phyloP scores from a whole-genome alignment of 2,329 filamentous ascomycete species.

The Ceratocystis papillata region DNA sequence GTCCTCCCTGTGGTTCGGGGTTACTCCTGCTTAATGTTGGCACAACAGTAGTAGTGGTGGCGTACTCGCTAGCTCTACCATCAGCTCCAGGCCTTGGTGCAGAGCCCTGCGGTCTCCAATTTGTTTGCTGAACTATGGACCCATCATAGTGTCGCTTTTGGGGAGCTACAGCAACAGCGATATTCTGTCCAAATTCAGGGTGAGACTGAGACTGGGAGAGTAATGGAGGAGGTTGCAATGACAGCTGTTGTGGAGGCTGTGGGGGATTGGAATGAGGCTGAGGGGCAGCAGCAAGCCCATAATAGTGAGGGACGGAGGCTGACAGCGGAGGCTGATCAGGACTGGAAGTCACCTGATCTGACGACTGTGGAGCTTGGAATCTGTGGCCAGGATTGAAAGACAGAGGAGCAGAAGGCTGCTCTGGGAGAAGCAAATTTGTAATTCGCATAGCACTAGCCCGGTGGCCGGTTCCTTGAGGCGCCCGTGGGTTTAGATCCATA shows the following conservation, averaged over 20 bases:
- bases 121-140: neutral
- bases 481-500: conserved; percentile 10
- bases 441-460: conserved; percentile 17
- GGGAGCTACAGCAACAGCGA: neutral
- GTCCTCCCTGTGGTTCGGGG: too few species aligned
- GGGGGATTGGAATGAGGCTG: neutral
- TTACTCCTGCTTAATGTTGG: neutral
- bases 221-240: too few species aligned
- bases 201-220: neutral
- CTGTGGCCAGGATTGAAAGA: neutral
- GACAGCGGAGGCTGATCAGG: neutral
- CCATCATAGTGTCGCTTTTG: conserved; percentile 15
- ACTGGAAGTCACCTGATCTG: neutral
- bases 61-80: neutral
- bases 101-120: neutral
- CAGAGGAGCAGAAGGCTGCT: neutral
- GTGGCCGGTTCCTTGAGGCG: neutral
- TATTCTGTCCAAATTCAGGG: neutral
- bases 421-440: conserved; percentile 7
- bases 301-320: neutral
- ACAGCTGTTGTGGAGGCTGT: neutral
- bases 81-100: neutral
- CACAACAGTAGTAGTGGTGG: neutral
- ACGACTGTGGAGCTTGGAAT: neutral
- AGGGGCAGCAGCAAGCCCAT: neutral